phyloP scores from a whole-genome alignment of 2,329 filamentous ascomycete species.

The Lecanicillium sp. region DNA sequence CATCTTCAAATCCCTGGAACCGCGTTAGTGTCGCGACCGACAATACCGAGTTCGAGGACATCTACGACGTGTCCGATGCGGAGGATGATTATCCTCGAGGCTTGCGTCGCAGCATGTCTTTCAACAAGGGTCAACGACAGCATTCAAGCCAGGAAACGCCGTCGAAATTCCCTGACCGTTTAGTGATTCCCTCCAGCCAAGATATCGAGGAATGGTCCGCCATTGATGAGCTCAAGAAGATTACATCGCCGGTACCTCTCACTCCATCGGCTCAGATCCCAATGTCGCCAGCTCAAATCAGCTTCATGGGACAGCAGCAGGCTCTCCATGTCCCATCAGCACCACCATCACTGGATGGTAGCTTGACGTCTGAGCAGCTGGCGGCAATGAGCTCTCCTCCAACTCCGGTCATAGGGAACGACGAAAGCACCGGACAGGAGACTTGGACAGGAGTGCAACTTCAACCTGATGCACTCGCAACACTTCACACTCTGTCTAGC shows the following conservation, averaged over 20 bases:
- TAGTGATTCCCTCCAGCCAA: slow-evolving; percentile 44
- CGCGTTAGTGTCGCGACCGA: slow-evolving; percentile 57
- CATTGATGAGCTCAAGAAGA: slow-evolving; percentile 39
- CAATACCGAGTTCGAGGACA: slow-evolving; percentile 72
- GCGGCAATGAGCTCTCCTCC: slow-evolving; percentile 76
- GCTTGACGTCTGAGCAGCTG: slow-evolving; percentile 80
- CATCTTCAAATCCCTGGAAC: slow-evolving; percentile 56
- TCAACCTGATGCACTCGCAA: slow-evolving; percentile 73
- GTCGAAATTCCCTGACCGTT: slow-evolving; percentile 31
- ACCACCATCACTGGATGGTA: slow-evolving; percentile 85
- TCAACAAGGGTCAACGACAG: slow-evolving; percentile 38
- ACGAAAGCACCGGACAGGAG: slow-evolving; percentile 47
- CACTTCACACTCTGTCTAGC: slow-evolving; percentile 65
- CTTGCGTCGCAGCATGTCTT: slow-evolving; percentile 24
- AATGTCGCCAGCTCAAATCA: slow-evolving; percentile 69
- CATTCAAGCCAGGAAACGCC: slow-evolving; percentile 21
- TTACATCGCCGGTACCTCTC: slow-evolving; percentile 53
- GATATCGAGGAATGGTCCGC: slow-evolving; percentile 39
- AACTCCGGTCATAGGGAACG: slow-evolving; percentile 65
- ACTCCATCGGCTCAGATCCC: slow-evolving; percentile 63
- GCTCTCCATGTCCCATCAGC: slow-evolving; percentile 64
- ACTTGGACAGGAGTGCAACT: slow-evolving; percentile 71
- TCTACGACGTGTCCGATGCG: slow-evolving; percentile 81
- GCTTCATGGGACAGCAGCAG: slow-evolving; percentile 60
- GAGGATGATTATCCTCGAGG: slow-evolving; percentile 43